phyloP scores from a whole-genome alignment of 2,329 filamentous ascomycete species.

The Cladosporium sp. region DNA sequence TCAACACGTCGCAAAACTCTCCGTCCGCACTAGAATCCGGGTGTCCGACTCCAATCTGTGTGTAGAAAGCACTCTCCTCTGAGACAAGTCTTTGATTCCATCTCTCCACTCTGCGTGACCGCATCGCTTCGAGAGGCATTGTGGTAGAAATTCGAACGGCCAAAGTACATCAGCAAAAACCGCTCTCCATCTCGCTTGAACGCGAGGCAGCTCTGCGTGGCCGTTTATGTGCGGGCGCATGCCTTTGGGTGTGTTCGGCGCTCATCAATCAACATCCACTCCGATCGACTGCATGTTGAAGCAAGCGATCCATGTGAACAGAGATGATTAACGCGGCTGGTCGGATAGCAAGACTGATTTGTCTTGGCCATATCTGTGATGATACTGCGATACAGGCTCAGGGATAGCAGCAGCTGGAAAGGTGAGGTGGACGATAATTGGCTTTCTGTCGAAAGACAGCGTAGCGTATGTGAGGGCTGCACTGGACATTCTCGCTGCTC shows the following conservation, averaged over 20 bases:
- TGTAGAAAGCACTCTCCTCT: slow-evolving; percentile 72
- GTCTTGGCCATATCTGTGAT: slow-evolving; percentile 9
- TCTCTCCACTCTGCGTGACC: slow-evolving; percentile 43
- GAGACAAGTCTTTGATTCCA: slow-evolving; percentile 95
- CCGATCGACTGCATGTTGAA: slow-evolving; percentile 34
- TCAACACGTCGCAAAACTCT: slow-evolving; percentile 4
- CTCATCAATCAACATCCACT: slow-evolving; percentile 53
- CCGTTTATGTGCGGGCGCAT: slow-evolving; percentile 14
- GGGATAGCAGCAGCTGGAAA: slow-evolving; percentile 38
- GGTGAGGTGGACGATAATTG: slow-evolving; percentile 44
- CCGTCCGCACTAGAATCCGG: not conserved
- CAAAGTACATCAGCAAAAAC: slow-evolving; percentile 97
- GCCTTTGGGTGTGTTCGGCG: slow-evolving; percentile 46
- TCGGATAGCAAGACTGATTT: slow-evolving; percentile 43
- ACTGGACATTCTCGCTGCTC: slow-evolving; percentile 44
- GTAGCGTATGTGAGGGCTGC: slow-evolving; percentile 45
- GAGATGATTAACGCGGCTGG: slow-evolving; percentile 66
- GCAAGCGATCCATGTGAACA: slow-evolving; percentile 32
- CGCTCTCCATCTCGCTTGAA: slow-evolving; percentile 45
- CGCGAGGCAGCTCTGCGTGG: slow-evolving; percentile 6
- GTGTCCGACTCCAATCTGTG: slow-evolving; percentile 53
- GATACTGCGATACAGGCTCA: slow-evolving; percentile 25
- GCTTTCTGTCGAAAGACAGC: slow-evolving; percentile 33
- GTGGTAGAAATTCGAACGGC: slow-evolving; percentile 53
- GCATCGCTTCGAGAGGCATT: slow-evolving; percentile 55